Evolutionary conservation across 192 early-diverging fungal genomes (phyloP).

Genomic region (Mycoemilia scoparia): DNA sequence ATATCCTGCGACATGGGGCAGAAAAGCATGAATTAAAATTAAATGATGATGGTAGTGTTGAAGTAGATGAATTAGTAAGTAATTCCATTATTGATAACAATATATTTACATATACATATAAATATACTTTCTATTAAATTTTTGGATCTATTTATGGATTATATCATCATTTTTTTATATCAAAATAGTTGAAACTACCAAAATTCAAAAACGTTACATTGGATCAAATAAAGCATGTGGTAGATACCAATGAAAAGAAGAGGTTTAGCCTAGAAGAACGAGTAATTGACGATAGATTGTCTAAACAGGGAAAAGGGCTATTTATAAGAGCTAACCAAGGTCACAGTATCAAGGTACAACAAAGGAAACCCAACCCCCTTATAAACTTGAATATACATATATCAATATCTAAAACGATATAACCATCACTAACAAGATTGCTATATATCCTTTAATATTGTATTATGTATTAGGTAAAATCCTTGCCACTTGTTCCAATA

Average conservation of each 20-base stretch:
- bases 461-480: too few species aligned
- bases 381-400: slow-evolving; percentile 10
- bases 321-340: slow-evolving; percentile 77
- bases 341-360: slow-evolving; percentile 38
- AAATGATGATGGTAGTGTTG: slow-evolving; percentile 55
- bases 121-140: background rate
- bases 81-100: too few species aligned
- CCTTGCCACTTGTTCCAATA: background rate
- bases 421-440: slow-evolving; percentile 9
- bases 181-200: slow-evolving; percentile 20
- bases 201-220: slow-evolving; percentile 40
- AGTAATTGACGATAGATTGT: slow-evolving; percentile 3
- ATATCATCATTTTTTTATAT: background rate
- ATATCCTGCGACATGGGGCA: slow-evolving; percentile 73
- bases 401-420: slow-evolving; percentile 15
- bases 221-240: slow-evolving; percentile 43
- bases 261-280: slow-evolving; percentile 43
- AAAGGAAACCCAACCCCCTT: slow-evolving; percentile 12
- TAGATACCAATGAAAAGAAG: slow-evolving; percentile 67
- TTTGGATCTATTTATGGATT: background rate
- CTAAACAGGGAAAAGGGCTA: slow-evolving; percentile 13
- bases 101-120: slow-evolving; percentile 9
- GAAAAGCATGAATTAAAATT: slow-evolving; percentile 54
- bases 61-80: slow-evolving; percentile 45
- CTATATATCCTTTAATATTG: too few species aligned